These are phyloP conservation scores for Elsinoe arachidis DNA, from an alignment of 2,329 filamentous ascomycete species.

Conservation along the genomic window DNA sequence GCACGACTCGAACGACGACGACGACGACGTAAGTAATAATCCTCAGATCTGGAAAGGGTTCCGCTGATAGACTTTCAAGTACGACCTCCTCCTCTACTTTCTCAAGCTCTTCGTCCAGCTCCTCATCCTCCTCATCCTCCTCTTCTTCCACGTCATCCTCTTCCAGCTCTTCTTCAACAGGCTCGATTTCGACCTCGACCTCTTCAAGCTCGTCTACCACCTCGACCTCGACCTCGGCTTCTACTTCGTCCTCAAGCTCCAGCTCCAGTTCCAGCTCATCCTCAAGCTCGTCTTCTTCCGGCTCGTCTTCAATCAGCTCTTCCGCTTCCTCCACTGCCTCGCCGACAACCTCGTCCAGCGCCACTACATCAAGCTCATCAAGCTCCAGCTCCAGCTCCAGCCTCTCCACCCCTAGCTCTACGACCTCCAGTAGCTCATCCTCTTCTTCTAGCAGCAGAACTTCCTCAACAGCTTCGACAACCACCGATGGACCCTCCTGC, in stretches of 20 bases:
- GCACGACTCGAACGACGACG: not conserved
- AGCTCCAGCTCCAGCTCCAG: not conserved
- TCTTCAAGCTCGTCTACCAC: not conserved
- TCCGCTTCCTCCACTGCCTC: not conserved
- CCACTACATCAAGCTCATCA: not conserved
- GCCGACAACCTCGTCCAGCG: not conserved
- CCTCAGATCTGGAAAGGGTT: no score
- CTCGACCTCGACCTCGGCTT: not conserved
- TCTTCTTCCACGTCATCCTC: not conserved
- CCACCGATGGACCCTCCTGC: not conserved
- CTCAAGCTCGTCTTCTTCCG: not conserved
- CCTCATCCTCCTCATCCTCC: not conserved
- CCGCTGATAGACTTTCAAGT: no score
- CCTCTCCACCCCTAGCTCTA: not conserved
- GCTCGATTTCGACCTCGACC: not conserved
- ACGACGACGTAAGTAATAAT: no score
- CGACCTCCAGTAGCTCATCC: not conserved
- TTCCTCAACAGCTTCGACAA: not conserved
- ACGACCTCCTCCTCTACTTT: not conserved
- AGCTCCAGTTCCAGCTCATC: not conserved
- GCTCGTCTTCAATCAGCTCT: not conserved
- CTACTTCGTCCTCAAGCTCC: not conserved
- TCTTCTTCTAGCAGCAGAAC: not conserved
- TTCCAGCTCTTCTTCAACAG: not conserved
- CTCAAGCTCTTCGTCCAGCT: not conserved